These are phyloP conservation scores for Neofusicoccum ribis DNA, from an alignment of 2,329 filamentous ascomycete genomes.

Conservation along the genomic window DNA sequence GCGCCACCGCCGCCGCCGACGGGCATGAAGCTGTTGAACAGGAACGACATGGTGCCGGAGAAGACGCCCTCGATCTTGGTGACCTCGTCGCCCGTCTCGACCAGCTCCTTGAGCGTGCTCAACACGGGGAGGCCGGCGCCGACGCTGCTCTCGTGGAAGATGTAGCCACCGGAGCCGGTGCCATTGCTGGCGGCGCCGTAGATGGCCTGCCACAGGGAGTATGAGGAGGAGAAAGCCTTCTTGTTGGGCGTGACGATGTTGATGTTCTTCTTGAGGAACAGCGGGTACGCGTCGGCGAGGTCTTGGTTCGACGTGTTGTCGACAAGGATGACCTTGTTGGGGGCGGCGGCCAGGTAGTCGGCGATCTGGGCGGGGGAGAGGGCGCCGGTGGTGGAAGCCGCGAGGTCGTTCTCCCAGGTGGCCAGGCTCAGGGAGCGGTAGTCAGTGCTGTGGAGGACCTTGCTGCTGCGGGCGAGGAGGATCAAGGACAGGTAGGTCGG, in stretches of 20 bases:
- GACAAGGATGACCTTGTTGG: slow-evolving; percentile 77
- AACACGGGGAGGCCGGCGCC: slow-evolving; percentile 92
- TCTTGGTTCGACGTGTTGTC: slow-evolving; percentile 95
- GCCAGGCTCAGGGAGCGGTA: slow-evolving; percentile 68
- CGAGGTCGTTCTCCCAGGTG: slow-evolving; percentile 61
- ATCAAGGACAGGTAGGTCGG: slow-evolving; percentile 73
- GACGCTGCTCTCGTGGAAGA: slow-evolving; percentile 95
- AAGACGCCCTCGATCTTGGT: slow-evolving; percentile 96
- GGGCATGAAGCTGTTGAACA: slow-evolving; percentile 96
- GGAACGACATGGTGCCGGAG: slow-evolving; percentile 94
- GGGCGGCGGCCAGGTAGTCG: slow-evolving; percentile 75
- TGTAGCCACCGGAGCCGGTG: slow-evolving; percentile 60
- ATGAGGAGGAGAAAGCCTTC: slow-evolving; percentile 87
- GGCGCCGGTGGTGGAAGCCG: slow-evolving; percentile 63
- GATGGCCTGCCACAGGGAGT: slow-evolving; percentile 83
- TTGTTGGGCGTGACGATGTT: slow-evolving; percentile 97
- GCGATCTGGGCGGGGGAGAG: slow-evolving; percentile 69
- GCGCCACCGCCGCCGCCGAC: slow-evolving; percentile 71
- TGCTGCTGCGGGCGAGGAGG: slow-evolving; percentile 83
- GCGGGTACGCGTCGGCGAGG: slow-evolving; percentile 79
- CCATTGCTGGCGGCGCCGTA: slow-evolving; percentile 71
- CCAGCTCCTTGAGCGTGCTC: slow-evolving; percentile 89
- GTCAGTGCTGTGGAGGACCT: slow-evolving; percentile 72
- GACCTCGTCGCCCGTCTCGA: slow-evolving; percentile 89
- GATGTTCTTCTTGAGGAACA: slow-evolving; percentile 77